These are phyloP conservation scores for Tanacetum coccineum DNA, from an alignment of 129 eudicot species.

Conservation along the genomic window DNA sequence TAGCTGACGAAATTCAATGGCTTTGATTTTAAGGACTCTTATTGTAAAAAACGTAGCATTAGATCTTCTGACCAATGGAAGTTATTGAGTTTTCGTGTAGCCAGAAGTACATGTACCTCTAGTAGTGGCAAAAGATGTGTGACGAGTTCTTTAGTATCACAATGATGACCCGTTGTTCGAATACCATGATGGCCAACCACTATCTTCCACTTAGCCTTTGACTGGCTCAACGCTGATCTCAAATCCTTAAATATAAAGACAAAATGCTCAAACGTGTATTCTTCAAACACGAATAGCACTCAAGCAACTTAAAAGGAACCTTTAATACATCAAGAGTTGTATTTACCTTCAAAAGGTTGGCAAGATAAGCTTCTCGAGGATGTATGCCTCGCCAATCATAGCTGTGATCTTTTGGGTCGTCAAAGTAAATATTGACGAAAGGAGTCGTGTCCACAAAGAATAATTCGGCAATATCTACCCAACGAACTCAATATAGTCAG, in stretches of 20 bases:
- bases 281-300: neutral
- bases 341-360: conserved; percentile 41
- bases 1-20: no score
- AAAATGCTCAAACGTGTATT: neutral
- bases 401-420: conserved; percentile 42
- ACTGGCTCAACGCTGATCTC: conserved; percentile 39
- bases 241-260: conserved; percentile 33
- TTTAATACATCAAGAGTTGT: neutral
- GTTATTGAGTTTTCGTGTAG: no score
- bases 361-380: conserved; percentile 48
- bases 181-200: conserved; percentile 61
- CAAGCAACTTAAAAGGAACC: neutral
- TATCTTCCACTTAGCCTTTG: conserved; percentile 52
- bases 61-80: no score
- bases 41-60: no score
- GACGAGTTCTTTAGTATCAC: conserved; percentile 57
- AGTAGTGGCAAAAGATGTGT: conserved; percentile 50
- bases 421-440: conserved; percentile 45
- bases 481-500: neutral
- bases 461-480: conserved; percentile 50
- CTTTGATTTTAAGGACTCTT: no score
- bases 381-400: conserved; percentile 62
- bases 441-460: conserved; percentile 76
- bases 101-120: conserved; percentile 31
- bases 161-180: conserved; percentile 56